Percentiles rank a stretch among this genome's conserved stretches.
Conservation (phyloP, 2,329 filamentous ascomycete genomes). For the Erysiphe pisi region DNA sequence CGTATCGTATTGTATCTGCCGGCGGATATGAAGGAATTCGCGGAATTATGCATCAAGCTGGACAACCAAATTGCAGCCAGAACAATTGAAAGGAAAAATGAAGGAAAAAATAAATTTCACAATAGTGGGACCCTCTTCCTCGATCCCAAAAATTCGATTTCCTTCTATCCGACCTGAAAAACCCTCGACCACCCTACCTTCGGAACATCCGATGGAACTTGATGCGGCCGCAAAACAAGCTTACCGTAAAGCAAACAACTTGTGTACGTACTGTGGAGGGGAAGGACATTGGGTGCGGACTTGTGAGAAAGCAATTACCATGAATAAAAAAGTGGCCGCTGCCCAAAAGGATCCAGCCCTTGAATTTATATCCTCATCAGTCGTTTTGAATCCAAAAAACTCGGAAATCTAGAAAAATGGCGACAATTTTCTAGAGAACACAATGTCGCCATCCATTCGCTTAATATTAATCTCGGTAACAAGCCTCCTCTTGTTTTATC, state of each 20-base stretch:
- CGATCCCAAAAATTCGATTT: not conserved
- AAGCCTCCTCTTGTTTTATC: not conserved
- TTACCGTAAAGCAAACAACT: not conserved
- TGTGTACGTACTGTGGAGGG: not conserved
- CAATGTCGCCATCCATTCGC: not conserved
- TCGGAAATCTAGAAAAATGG: not conserved
- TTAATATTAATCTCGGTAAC: not conserved
- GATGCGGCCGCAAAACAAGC: not conserved
- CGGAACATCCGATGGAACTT: too few species aligned
- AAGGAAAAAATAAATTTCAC: too few species aligned
- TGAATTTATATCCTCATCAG: too few species aligned
- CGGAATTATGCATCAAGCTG: too few species aligned
- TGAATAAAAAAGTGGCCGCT: not conserved
- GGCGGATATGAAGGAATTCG: too few species aligned
- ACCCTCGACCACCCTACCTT: not conserved
- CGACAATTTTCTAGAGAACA: not conserved
- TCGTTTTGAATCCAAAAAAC: too few species aligned
- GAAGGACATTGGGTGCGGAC: not conserved
- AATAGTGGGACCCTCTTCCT: not conserved
- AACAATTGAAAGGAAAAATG: too few species aligned
- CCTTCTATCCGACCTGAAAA: not conserved
- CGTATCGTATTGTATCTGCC: not conserved
- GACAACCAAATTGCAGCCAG: too few species aligned
- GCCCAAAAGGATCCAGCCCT: not conserved
- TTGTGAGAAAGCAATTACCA: not conserved